phyloP scores from a whole-genome alignment of 2,329 filamentous ascomycete genomes.

The Trichoderma semiorbis region DNA sequence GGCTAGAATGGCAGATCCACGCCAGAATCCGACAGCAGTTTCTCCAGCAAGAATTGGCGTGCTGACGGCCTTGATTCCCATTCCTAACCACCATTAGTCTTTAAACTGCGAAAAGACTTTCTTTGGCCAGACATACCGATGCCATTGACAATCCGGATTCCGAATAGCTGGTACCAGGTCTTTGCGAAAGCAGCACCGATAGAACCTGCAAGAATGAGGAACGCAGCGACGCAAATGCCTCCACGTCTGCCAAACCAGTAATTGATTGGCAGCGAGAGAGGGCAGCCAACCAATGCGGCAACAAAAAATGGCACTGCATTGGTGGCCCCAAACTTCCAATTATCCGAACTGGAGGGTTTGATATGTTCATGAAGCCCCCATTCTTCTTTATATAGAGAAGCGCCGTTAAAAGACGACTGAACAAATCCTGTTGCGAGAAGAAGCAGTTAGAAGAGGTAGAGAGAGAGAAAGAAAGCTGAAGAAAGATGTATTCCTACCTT shows the following conservation, averaged over 20 bases:
- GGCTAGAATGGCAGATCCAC: conserved; percentile 44
- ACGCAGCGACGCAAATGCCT: conserved; percentile 38
- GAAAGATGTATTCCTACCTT: conserved; percentile 24
- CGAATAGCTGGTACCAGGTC: conserved; percentile 34
- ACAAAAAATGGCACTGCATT: conserved; percentile 41
- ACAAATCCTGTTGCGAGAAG: conserved; percentile 35
- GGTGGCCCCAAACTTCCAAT: conserved; percentile 39
- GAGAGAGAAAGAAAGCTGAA: too few species aligned
- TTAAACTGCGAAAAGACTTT: conserved; percentile 11
- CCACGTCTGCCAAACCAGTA: conserved; percentile 40
- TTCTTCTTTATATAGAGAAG: conserved; percentile 31
- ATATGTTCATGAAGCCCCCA: conserved; percentile 22
- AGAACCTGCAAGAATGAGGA: conserved; percentile 39
- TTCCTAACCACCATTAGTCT: conserved; percentile 30
- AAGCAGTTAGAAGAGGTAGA: not conserved
- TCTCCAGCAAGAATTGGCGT: conserved; percentile 46
- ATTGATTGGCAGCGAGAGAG: conserved; percentile 40
- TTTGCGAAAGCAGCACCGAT: conserved; percentile 34
- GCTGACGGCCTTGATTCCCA: conserved; percentile 49
- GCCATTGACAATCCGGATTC: conserved; percentile 37
- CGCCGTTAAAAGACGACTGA: conserved; percentile 43
- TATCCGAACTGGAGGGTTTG: conserved; percentile 20
- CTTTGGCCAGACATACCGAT: conserved; percentile 31
- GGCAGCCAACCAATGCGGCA: conserved; percentile 38
- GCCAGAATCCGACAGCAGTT: conserved; percentile 45